These are phyloP conservation scores for Vaccinium corymbosum DNA, from an alignment of 148 eudicot species.

Conservation along the genomic window DNA sequence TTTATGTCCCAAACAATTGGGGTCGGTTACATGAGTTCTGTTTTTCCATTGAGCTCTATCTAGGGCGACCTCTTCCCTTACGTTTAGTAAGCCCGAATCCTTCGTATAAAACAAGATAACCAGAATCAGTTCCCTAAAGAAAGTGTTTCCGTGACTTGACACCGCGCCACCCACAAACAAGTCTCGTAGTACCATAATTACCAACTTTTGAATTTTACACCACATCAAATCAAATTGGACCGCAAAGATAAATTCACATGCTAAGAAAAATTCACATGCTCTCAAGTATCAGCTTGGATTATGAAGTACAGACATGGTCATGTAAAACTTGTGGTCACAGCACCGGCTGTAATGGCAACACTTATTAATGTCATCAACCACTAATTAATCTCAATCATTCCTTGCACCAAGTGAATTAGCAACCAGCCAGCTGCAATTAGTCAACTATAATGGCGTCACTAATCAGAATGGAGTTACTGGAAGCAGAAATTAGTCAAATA, in stretches of 20 bases:
- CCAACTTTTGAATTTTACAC: no score
- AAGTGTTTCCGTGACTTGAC: background rate
- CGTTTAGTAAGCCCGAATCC: no score
- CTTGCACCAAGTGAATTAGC: background rate
- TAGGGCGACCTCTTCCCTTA: no score
- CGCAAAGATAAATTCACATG: background rate
- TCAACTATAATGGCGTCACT: background rate
- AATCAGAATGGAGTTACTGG: background rate
- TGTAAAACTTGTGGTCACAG: no score
- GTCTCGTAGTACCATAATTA: background rate
- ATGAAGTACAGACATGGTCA: no score
- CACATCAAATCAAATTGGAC: no score
- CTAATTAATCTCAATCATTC: background rate
- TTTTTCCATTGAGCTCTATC: no score
- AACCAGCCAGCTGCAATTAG: background rate
- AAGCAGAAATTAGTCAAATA: background rate
- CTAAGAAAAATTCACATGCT: background rate
- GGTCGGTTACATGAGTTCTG: no score
- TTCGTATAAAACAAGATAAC: background rate
- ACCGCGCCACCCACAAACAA: background rate
- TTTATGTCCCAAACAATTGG: no score
- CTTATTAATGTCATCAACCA: background rate
- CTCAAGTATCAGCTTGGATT: background rate
- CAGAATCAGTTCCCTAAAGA: background rate
- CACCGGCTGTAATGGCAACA: background rate